A percentile compares a stretch with the other conserved stretches of the same genome.
phyloP scores from a whole-genome alignment of 139 green algal genomes.

The Marvania coccoides region DNA sequence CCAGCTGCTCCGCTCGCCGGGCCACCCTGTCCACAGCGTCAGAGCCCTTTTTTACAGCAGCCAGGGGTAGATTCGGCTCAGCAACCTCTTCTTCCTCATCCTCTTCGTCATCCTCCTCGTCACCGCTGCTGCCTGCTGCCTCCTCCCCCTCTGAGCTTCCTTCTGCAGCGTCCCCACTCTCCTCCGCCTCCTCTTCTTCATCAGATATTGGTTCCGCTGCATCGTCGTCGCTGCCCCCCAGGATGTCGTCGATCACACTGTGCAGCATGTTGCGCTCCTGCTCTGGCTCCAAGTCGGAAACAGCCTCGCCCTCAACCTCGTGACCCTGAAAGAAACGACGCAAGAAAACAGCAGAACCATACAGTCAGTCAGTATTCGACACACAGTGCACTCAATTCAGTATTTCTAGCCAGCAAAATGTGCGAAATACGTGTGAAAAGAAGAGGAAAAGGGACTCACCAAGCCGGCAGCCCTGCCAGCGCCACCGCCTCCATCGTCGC shows the following conservation, averaged over 20 bases:
- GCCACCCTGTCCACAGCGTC: background rate
- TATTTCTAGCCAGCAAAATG: too few species aligned
- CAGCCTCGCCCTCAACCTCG: slow-evolving; percentile 2
- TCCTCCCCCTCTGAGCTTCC: slow-evolving; percentile 1
- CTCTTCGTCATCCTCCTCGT: background rate
- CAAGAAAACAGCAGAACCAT: too few species aligned
- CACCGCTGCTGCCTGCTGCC: background rate
- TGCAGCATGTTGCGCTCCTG: slow-evolving; percentile 19
- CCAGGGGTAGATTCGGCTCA: background rate
- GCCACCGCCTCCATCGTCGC: background rate
- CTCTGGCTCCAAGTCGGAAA: slow-evolving; percentile 12
- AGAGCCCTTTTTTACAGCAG: too few species aligned
- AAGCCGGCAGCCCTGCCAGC: background rate
- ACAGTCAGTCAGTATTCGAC: too few species aligned
- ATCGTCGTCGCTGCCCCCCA: slow-evolving; percentile 1
- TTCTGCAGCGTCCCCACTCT: background rate
- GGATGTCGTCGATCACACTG: slow-evolving; percentile 19
- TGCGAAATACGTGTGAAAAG: too few species aligned
- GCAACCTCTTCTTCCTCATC: background rate
- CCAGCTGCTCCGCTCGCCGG: background rate
- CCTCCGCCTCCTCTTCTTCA: slow-evolving; percentile 5
- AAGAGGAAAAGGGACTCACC: too few species aligned
- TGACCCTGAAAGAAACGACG: slow-evolving; percentile 4
- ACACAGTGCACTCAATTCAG: too few species aligned
- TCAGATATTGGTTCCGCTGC: too few species aligned